These are phyloP conservation scores for Suillus spraguei DNA, from an alignment of 768 basidiomycete species.

Conservation along the genomic window DNA sequence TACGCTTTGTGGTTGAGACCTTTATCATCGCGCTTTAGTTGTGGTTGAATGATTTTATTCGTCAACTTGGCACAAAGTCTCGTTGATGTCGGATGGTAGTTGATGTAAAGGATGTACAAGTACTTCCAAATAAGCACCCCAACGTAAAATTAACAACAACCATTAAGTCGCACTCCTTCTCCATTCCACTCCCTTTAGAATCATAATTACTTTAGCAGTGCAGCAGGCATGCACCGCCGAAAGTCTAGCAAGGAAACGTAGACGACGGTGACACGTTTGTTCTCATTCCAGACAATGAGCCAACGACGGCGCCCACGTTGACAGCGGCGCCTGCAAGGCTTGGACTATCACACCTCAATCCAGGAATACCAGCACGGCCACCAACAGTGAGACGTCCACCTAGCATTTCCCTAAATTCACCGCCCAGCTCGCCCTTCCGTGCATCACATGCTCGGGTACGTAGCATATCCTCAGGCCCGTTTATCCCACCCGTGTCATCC, in stretches of 20 bases:
- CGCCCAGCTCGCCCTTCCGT: slow-evolving; percentile 36
- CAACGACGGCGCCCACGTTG: slow-evolving; percentile 13
- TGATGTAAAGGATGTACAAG: background rate
- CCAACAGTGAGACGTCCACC: slow-evolving; percentile 27
- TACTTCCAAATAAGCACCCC: background rate
- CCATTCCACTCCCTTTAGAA: slow-evolving; percentile 6
- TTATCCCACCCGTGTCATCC: background rate
- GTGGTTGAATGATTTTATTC: background rate
- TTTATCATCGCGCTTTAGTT: background rate
- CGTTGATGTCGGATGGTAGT: background rate
- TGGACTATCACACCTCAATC: slow-evolving; percentile 24
- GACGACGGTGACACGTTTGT: slow-evolving; percentile 25
- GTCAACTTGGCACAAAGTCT: no score
- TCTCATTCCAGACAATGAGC: slow-evolving; percentile 2
- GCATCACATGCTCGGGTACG: slow-evolving; percentile 34
- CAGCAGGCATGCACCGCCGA: slow-evolving; percentile 39
- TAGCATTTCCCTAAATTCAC: slow-evolving; percentile 24
- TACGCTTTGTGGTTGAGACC: background rate
- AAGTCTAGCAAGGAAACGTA: slow-evolving; percentile 46
- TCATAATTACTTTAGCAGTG: background rate
- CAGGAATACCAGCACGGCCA: slow-evolving; percentile 25
- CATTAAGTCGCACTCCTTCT: slow-evolving; percentile 6
- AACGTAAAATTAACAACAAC: slow-evolving; percentile 2
- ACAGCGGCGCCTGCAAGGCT: slow-evolving; percentile 21
- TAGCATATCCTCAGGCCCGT: slow-evolving; percentile 36